Evolutionary conservation across 2,329 filamentous ascomycete genomes (phyloP).

Genomic region (Curvularia sp.): DNA sequence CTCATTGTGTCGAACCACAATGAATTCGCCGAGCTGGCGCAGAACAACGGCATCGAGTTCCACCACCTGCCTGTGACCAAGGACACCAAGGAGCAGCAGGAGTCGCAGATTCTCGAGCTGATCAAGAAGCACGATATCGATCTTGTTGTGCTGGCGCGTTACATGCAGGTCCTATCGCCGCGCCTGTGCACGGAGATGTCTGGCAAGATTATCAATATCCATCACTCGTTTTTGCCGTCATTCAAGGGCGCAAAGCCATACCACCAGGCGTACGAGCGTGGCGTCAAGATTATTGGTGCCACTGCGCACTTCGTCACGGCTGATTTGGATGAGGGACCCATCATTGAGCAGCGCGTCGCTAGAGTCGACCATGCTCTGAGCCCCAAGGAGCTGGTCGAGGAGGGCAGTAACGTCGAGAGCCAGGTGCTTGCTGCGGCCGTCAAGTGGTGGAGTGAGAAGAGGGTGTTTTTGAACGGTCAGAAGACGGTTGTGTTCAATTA

Average conservation of each 20-base stretch:
- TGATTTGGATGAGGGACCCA: constrained; percentile 84
- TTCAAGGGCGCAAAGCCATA: constrained; percentile 92
- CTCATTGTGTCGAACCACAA: constrained; percentile 84
- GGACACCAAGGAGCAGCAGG: constrained; percentile 78
- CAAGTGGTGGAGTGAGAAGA: constrained; percentile 81
- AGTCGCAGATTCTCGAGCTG: constrained; percentile 73
- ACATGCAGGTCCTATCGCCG: constrained; percentile 86
- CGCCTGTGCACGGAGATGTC: constrained; percentile 78
- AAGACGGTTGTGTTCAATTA: constrained; percentile 80
- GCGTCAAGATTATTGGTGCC: constrained; percentile 87
- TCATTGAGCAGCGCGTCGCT: constrained; percentile 83
- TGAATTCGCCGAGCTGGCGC: constrained; percentile 72
- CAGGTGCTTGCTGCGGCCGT: constrained; percentile 82
- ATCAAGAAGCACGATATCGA: constrained; percentile 74
- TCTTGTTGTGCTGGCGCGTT: constrained; percentile 80
- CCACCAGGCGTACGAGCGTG: constrained; percentile 84
- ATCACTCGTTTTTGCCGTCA: constrained; percentile 83
- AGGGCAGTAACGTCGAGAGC: constrained; percentile 84
- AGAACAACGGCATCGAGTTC: constrained; percentile 79
- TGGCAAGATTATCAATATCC: constrained; percentile 89
- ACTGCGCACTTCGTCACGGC: constrained; percentile 87
- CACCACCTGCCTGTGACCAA: constrained; percentile 80
- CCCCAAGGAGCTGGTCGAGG: constrained; percentile 76
- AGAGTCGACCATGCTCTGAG: constrained; percentile 79
- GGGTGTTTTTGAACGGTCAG: constrained; percentile 77